Evolutionary conservation across 805 yeast species (phyloP), one percentile per base, ranked within the genome.

Genomic region (Spathaspora boniae): DNA sequence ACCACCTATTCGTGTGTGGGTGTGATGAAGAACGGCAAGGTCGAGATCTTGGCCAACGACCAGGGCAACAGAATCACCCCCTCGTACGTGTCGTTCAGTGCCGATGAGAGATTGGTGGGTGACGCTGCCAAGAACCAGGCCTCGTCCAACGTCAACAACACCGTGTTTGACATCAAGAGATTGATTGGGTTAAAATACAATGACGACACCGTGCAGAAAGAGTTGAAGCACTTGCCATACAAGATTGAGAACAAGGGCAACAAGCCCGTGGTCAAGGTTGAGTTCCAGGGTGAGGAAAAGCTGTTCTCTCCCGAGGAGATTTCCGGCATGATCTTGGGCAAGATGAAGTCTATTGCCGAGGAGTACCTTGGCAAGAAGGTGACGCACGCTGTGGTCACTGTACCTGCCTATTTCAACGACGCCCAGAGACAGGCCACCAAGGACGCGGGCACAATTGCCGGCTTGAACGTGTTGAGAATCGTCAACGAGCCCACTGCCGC

Each of bases 11-110:
- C 96, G 34, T 88, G 96, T 80, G 96, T 88, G 45, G 96, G 95
- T 53, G 94, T 87, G 60, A 87, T 87, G 74, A 74, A 87, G 54
- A 85, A 85, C 59, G 94, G 91, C 51, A 76, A 85, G 61, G 97
- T 89, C 36, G 97, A 89, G 70, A 89, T 88, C 65, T 85, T 88
- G 60, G 96, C 97, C 56, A 88, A 88, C 64, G 97, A 89, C 67
- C 97, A 88, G 75, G 97, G 97, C 80, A 88, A 88, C 79, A 86
- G 97, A 77, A 88, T 89, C 42, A 89, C 97, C 39, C 96, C 97
- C 40, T 89, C 96, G 21, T 89, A 83, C 62, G 97, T 89, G 38
- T 96, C 96, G 28, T 88, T 88, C 74, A 86, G 95, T 36, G 93
- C 84, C 50, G 78, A 84, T 38, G 97, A 88, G 74, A 81, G 96